These are phyloP conservation scores for Amphicarpaea edgeworthii DNA, from an alignment of 306 rosid genomes.

Conservation along the genomic window DNA sequence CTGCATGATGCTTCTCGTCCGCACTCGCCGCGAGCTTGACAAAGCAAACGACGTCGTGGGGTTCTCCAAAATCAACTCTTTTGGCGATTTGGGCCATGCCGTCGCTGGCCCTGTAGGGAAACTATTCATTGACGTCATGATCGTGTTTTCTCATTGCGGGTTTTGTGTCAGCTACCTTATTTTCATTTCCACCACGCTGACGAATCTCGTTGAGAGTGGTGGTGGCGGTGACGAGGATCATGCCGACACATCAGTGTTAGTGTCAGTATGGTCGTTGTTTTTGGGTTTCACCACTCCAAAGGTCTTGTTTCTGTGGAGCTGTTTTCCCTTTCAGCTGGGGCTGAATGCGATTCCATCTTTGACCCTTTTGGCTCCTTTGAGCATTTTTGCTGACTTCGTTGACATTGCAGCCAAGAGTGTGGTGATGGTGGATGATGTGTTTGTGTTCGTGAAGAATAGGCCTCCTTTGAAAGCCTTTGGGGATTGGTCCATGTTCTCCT, in stretches of 20 bases:
- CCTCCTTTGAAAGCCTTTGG: constrained; percentile 67
- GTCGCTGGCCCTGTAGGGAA: constrained; percentile 57
- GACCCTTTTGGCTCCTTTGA: constrained; percentile 79
- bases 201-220: too few relatives aligned
- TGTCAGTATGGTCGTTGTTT: background rate
- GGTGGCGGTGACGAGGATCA: too few relatives aligned
- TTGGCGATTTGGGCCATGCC: constrained; percentile 66
- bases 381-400: constrained; percentile 70
- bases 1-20: constrained; percentile 76
- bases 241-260: background rate
- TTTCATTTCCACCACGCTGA: constrained; percentile 62
- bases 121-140: constrained; percentile 56
- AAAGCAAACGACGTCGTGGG: constrained; percentile 1
- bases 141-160: constrained; percentile 65
- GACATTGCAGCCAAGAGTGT: constrained; percentile 68
- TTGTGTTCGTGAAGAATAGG: constrained; percentile 51
- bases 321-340: constrained; percentile 74
- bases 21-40: constrained; percentile 67
- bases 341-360: constrained; percentile 68
- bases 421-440: constrained; percentile 67
- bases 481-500: constrained; percentile 56
- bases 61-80: constrained; percentile 56
- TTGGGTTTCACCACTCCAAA: constrained; percentile 62
- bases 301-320: constrained; percentile 60
- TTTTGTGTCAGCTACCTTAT: constrained; percentile 72